A percentile compares a stretch with the other conserved stretches of the same genome.
These are phyloP conservation scores for Tetrahymena elliotti DNA, from an alignment of 73 alveolate species.

Conservation along the genomic window DNA sequence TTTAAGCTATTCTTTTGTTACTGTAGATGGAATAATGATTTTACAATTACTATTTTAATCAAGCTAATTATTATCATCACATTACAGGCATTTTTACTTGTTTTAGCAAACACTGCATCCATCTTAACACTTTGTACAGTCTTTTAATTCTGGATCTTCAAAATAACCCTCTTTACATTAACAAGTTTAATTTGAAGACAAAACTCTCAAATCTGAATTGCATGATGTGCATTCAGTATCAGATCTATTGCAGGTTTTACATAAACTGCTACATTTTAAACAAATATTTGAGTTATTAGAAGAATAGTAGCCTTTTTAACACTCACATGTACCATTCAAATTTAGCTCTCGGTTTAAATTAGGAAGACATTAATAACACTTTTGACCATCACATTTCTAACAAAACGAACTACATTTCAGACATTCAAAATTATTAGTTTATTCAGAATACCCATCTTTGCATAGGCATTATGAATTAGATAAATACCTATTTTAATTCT, in stretches of 20 bases:
- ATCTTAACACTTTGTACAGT: neutral
- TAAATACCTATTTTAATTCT: neutral
- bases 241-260: neutral
- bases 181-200: neutral
- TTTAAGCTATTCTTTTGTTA: neutral
- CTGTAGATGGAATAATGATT: neutral
- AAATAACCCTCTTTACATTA: neutral
- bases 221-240: neutral
- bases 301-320: neutral
- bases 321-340: neutral
- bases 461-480: neutral
- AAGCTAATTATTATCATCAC: neutral
- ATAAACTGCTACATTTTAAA: neutral
- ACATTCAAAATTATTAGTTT: neutral
- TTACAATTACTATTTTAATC: neutral
- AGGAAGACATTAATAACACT: neutral
- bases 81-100: neutral
- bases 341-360: neutral
- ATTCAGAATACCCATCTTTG: neutral
- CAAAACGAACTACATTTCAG: neutral
- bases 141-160: neutral
- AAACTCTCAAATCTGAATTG: neutral
- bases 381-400: neutral
- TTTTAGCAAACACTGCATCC: neutral
- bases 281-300: neutral